Base-by-base conservation (phyloP, 257 asterid species). In the Solanum corneliomulleri region DNA sequence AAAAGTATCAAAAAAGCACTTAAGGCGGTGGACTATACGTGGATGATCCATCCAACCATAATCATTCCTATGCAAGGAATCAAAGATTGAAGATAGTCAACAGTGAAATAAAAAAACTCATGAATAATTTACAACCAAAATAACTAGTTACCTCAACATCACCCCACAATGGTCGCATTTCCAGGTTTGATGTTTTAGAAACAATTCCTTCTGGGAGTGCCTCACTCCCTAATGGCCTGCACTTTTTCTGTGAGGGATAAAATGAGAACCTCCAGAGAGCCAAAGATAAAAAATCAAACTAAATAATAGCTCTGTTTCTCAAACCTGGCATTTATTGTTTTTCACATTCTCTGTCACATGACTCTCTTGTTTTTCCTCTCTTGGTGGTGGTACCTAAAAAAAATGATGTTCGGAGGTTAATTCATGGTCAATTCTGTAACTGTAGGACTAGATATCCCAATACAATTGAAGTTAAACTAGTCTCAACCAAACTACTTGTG, bases 121-220 rank as follows among this genome's bases (percentile, higher is more conserved):
- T 3, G 85, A 52, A 80, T 80, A 80, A 49, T 18, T 33, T 29
- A 29, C 14, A 12, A 47, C 69, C 2, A 14, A 18, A 81, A 81
- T 81, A 29, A 31, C 10, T 81, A 31, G 21, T 77, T 82, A 89
- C 87, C 58, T 88, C 35, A 64, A 91, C 60, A 70, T 92, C 92
- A 37, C 98, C 98, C 85, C 92, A 89, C 89, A 96, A 89, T 87
- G 95, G 90, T 69, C 89, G 89, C 98, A 94, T 92, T 89, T 93
- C 94, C 91, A 95, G 87, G 93, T 93, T 92, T 39, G 99, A 91
- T 69, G 97, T 92, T 85, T 84, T 42, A 42, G 98, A 89, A 85
- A 94, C 88, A 64, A 96, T 94, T 87, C 98, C 98, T 88, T 89
- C 87, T 3, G 99, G 99, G 90, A 96, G 92, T 87, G 95, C 89